Evolutionary conservation across 305 asterid species (phyloP).

Genomic region (Ilex paraguariensis): DNA sequence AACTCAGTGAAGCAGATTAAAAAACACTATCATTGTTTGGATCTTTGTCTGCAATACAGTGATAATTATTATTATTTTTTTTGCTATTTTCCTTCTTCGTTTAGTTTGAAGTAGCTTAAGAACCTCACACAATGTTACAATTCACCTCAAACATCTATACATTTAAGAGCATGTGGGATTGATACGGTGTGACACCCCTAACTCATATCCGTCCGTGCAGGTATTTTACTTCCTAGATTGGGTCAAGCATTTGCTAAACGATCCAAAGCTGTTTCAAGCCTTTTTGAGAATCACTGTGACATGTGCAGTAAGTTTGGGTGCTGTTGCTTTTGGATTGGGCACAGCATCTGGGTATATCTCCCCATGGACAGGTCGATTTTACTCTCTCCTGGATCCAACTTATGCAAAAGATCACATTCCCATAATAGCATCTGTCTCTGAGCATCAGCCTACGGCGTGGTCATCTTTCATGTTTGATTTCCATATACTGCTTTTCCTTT

Average conservation of each 20-base stretch:
- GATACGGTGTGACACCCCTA: no score
- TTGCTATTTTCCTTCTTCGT: no score
- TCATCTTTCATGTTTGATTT: slow-evolving; percentile 99
- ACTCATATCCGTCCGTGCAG: slow-evolving; percentile 30
- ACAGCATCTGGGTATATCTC: slow-evolving; percentile 98
- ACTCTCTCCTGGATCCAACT: slow-evolving; percentile 94
- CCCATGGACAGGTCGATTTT: slow-evolving; percentile 99
- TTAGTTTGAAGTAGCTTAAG: no score
- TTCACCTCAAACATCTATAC: no score
- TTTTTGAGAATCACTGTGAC: slow-evolving; percentile 85
- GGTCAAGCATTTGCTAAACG: slow-evolving; percentile 84
- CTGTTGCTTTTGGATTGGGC: slow-evolving; percentile 84
- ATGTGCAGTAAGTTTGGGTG: slow-evolving; percentile 74
- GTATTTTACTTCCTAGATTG: slow-evolving; percentile 93
- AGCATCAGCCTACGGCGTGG: slow-evolving; percentile 99
- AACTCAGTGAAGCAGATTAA: no score
- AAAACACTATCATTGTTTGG: no score
- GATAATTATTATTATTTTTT: no score
- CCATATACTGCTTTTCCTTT: slow-evolving; percentile 75
- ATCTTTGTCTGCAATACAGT: no score
- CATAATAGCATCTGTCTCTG: slow-evolving; percentile 96
- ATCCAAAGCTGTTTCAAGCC: slow-evolving; percentile 81
- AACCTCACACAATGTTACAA: no score
- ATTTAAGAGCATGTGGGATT: no score
- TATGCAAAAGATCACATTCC: slow-evolving; percentile 99